Percentiles rank a stretch among this genome's conserved stretches.
These are phyloP conservation scores for Thamnidium elegans DNA, from an alignment of 192 early-diverging fungal species.

Conservation along the genomic window DNA sequence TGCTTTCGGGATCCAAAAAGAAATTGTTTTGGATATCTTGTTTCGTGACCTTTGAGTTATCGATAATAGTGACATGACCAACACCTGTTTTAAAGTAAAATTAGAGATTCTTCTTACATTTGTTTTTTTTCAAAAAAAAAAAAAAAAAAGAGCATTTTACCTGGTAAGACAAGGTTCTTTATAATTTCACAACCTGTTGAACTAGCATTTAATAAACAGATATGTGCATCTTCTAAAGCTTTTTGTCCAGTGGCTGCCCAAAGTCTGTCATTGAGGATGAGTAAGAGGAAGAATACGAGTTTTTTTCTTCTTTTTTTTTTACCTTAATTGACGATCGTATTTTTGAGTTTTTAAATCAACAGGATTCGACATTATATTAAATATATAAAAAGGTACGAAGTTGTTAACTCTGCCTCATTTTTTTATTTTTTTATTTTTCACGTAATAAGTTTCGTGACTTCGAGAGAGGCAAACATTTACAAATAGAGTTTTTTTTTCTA, in stretches of 20 bases:
- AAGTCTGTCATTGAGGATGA: constrained; percentile 58
- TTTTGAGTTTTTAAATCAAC: constrained; percentile 67
- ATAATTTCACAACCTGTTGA: constrained; percentile 86
- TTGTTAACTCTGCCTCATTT: no score
- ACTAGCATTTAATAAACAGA: constrained; percentile 83
- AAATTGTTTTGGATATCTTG: constrained; percentile 86
- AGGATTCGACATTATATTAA: background rate
- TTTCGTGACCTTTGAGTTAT: constrained; percentile 61
- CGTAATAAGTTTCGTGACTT: no score
- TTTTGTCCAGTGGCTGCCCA: constrained; percentile 91
- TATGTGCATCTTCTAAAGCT: constrained; percentile 77
- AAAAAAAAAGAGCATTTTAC: constrained; percentile 39
- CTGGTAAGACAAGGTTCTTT: constrained; percentile 95
- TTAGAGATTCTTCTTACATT: background rate
- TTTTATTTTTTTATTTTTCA: no score
- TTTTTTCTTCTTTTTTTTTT: constrained; percentile 7
- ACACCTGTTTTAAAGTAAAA: constrained; percentile 61
- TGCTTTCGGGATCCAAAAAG: constrained; percentile 69
- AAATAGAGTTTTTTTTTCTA: no score
- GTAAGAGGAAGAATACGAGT: background rate
- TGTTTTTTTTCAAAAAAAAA: no score
- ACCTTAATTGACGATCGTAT: constrained; percentile 88
- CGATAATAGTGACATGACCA: constrained; percentile 84
- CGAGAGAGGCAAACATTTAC: no score
- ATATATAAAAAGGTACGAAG: background rate